Base-by-base conservation (phyloP, 345 rosid genomes). In the Ceriops tagal region DNA sequence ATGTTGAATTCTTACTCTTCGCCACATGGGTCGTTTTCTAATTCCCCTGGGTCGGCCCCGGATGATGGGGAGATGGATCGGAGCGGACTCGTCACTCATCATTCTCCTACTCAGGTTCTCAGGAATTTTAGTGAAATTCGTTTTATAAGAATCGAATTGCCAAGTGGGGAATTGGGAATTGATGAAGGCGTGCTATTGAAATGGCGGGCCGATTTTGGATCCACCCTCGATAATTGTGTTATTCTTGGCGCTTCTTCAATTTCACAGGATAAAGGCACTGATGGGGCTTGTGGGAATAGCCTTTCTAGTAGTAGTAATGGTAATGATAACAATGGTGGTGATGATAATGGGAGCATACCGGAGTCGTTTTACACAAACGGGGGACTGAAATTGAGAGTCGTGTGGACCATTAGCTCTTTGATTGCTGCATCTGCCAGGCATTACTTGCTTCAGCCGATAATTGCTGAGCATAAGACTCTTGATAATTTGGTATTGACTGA, bases 181-280 rank as follows among this genome's bases (percentile, higher is more conserved):
- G 97, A 92, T 19, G 99, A 88, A n/a, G 96, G 96, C 0, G 91
- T 89, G 28, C 61, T 96, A 59, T 73, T 92, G 77, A 89, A 88
- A 78, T 92, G 99, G 99, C 82, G 92, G 72, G 99, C 99, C 10
- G 92, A 89, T 80, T 95, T 92, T 35, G 99, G 98, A 24, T 96
- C 99, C 1, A 92, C 96, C 1, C 89, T 96, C 39, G 96, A 92
- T 63, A 84, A 82, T 18, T 96, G 99, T 15, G 97, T 90, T 5
- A 96, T 92, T 70, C 93, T 92, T 1, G 97, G 96, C 7, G 99
- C 98, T 52, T 81, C 92, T 8, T 89, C 98, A 0, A 89, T 90
- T 11, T 71, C 27, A 0, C 11, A 1, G 1, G 72, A 72, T 46
- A 52, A 53, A 51, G 68, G 66, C 8, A 22, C 61, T 24, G 80